Evolutionary conservation across 371 early-diverging fungal genomes (phyloP).

Genomic region (Actinomucor elegans): DNA sequence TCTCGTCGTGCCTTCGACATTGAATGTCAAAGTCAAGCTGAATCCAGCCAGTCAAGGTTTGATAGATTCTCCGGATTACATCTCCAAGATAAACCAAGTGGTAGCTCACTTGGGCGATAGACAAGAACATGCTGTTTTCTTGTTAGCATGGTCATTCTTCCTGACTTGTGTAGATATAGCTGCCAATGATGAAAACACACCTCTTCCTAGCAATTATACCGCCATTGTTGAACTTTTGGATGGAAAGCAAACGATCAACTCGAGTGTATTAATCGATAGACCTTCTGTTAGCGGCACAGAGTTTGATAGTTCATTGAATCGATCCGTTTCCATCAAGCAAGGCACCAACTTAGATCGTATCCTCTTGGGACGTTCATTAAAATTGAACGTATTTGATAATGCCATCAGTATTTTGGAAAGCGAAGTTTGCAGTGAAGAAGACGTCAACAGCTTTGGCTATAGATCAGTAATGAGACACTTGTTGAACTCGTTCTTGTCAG

Average conservation of each 20-base stretch:
- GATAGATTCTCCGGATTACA: constrained; percentile 19
- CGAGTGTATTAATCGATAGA: constrained; percentile 16
- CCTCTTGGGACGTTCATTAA: constrained; percentile 35
- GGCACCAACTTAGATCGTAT: constrained; percentile 21
- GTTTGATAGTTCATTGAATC: not conserved
- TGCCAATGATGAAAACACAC: not conserved
- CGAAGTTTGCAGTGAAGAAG: constrained; percentile 29
- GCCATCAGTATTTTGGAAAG: constrained; percentile 18
- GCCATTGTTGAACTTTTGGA: constrained; percentile 11
- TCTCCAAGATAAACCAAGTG: constrained; percentile 33
- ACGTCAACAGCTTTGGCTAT: constrained; percentile 30
- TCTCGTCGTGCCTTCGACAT: constrained; percentile 2
- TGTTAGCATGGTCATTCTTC: constrained; percentile 48
- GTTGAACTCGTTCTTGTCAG: constrained; percentile 31
- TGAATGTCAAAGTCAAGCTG: constrained; percentile 4
- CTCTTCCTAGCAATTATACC: constrained; percentile 12
- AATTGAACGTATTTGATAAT: constrained; percentile 31
- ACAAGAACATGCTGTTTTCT: constrained; percentile 26
- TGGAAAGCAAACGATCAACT: constrained; percentile 10
- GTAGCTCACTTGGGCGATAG: constrained; percentile 27
- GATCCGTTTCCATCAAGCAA: constrained; percentile 20
- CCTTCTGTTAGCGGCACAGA: constrained; percentile 13
- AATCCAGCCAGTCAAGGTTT: constrained; percentile 5
- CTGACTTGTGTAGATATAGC: constrained; percentile 21
- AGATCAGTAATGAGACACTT: constrained; percentile 21